Percentiles rank a stretch among this genome's conserved stretches.
Conservation (phyloP, 352 stramenopile genomes). For the Phytophthora boehmeriae region DNA sequence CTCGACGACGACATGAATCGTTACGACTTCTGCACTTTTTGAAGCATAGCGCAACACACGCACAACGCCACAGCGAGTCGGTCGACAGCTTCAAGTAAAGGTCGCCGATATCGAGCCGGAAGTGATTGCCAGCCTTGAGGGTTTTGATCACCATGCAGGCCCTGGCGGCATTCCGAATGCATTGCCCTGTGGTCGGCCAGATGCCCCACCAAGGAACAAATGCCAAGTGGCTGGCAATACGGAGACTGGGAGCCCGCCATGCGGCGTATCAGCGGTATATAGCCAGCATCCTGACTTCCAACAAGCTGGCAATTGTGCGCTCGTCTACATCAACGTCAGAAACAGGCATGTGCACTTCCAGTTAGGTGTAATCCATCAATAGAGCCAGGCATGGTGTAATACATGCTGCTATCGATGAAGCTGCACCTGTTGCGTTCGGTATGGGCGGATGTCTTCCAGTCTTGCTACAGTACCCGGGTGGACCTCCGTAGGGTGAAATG, state of each 20-base stretch:
- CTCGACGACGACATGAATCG: slow-evolving; percentile 31
- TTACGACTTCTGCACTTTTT: slow-evolving; percentile 52
- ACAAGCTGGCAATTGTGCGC: neutral
- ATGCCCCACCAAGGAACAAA: neutral
- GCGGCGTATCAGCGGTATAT: neutral
- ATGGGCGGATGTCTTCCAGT: neutral
- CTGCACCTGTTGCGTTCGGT: neutral
- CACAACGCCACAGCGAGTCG: too few species aligned
- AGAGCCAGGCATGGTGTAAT: neutral
- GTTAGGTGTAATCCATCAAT: neutral
- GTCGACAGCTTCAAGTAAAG: neutral
- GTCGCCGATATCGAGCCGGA: neutral
- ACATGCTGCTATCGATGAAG: neutral
- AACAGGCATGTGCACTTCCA: too few species aligned
- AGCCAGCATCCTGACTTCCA: neutral
- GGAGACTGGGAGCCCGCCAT: neutral
- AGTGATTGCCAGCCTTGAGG: neutral
- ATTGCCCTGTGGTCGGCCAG: neutral
- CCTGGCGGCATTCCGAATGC: neutral
- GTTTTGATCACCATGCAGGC: neutral
- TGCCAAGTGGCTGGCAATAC: neutral
- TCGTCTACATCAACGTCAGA: neutral
- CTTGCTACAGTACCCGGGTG: too few species aligned
- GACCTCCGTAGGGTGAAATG: too few species aligned
- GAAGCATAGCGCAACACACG: slow-evolving; percentile 12